Conservation (phyloP, 441 rosid genomes). For the Raphanus hybrid region DNA sequence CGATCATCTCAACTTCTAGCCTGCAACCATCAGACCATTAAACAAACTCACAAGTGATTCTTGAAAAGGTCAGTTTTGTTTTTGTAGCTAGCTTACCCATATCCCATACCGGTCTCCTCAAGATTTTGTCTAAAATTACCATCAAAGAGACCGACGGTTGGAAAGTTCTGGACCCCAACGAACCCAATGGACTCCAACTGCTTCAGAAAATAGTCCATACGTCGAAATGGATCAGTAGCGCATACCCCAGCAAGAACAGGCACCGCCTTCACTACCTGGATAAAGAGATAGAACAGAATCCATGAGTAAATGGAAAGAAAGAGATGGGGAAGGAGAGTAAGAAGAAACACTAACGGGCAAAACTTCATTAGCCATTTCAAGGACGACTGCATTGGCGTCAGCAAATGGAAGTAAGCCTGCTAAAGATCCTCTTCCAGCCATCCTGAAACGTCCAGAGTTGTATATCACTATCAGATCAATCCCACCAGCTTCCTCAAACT, state of each 20-base stretch:
- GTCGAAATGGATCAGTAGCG: constrained; percentile 94
- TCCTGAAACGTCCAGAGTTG: constrained; percentile 95
- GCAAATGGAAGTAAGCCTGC: constrained; percentile 94
- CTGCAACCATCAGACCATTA: too few species aligned
- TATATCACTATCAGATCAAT: constrained; percentile 87
- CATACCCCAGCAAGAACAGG: constrained; percentile 98
- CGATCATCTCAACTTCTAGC: constrained; percentile 89
- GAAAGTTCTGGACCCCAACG: constrained; percentile 93
- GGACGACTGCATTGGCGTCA: constrained; percentile 92
- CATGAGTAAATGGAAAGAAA: constrained; percentile 11
- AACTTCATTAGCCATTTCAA: constrained; percentile 98
- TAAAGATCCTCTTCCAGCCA: constrained; percentile 99
- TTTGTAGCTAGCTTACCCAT: constrained; percentile 58
- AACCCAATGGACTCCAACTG: constrained; percentile 90
- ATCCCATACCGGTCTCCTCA: constrained; percentile 99
- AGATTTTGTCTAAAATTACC: constrained; percentile 93
- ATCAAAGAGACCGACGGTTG: constrained; percentile 95
- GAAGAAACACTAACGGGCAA: constrained; percentile 68
- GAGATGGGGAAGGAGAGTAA: constrained; percentile 13
- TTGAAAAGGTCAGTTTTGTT: too few species aligned
- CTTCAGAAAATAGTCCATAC: constrained; percentile 80
- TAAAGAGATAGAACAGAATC: background rate
- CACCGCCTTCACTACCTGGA: constrained; percentile 77
- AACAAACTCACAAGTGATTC: too few species aligned
- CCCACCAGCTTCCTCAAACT: constrained; percentile 99